Evolutionary conservation across 176 grass and related monocot species (phyloP).

Genomic region (sorghum (Sorghum bicolor)): Sorghum_bicolor_NCBIv3 NC_012870.2:72188501-72189000

Average conservation of each 20-base stretch:
- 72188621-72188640: slow-evolving; percentile 7
- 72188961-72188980: slow-evolving; percentile 26
- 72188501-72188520: slow-evolving; percentile 36
- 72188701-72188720: slow-evolving; percentile 7
- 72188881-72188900: slow-evolving; percentile 11
- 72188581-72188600: background rate
- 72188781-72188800: background rate
- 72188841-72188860: background rate
- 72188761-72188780: background rate
- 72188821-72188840: slow-evolving; percentile 4
- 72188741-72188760: background rate
- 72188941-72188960: slow-evolving; percentile 23
- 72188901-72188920: slow-evolving; percentile 8
- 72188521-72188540: slow-evolving; percentile 95
- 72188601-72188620: slow-evolving; percentile 5
- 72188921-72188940: slow-evolving; percentile 8
- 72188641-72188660: slow-evolving; percentile 1
- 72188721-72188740: background rate
- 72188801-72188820: background rate
- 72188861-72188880: background rate
- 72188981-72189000: background rate
- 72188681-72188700: background rate
- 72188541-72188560: slow-evolving; percentile 82
- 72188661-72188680: background rate
- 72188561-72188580: slow-evolving; percentile 98